These are phyloP conservation scores for Rhamnella rubrinervis DNA, from an alignment of 331 rosid genomes.

Conservation along the genomic window DNA sequence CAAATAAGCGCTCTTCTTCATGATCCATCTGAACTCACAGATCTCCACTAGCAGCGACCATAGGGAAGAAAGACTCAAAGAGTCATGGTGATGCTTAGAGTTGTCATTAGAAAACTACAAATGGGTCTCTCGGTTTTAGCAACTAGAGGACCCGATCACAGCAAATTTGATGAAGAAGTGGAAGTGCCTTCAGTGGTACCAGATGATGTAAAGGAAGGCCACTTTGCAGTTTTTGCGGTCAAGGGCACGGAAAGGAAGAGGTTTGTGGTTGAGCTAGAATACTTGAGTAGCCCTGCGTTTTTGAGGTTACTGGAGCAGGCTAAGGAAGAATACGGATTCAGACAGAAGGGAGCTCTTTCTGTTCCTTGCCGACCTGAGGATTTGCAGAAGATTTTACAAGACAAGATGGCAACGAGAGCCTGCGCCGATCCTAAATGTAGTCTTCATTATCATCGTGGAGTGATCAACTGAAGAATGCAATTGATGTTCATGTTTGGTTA, in stretches of 20 bases:
- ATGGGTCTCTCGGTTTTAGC: slow-evolving; percentile 41
- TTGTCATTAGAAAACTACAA: slow-evolving; percentile 39
- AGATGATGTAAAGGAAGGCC: slow-evolving; percentile 61
- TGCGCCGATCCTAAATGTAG: background rate
- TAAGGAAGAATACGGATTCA: slow-evolving; percentile 62
- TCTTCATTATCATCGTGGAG: background rate
- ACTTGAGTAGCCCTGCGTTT: slow-evolving; percentile 50
- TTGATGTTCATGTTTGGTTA: background rate
- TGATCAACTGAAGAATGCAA: background rate
- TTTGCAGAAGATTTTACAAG: slow-evolving; percentile 46
- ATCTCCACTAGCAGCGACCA: slow-evolving; percentile 9
- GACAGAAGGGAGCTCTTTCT: slow-evolving; percentile 65
- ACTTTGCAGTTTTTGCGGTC: slow-evolving; percentile 59
- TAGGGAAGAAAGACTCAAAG: slow-evolving; percentile 1
- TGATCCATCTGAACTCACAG: background rate
- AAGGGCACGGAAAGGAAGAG: slow-evolving; percentile 58
- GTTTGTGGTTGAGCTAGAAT: slow-evolving; percentile 55
- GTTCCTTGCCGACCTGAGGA: slow-evolving; percentile 63
- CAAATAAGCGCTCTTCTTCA: too few species aligned
- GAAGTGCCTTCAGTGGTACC: slow-evolving; percentile 33
- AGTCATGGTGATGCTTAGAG: slow-evolving; percentile 38
- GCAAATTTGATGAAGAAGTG: slow-evolving; percentile 16
- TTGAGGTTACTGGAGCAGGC: slow-evolving; percentile 55
- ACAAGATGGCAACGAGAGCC: slow-evolving; percentile 9
- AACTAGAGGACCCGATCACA: slow-evolving; percentile 20